Percentiles rank a stretch among this genome's conserved stretches.
phyloP scores from a whole-genome alignment of 2,329 filamentous ascomycete species.

The Metarhizium rileyi region DNA sequence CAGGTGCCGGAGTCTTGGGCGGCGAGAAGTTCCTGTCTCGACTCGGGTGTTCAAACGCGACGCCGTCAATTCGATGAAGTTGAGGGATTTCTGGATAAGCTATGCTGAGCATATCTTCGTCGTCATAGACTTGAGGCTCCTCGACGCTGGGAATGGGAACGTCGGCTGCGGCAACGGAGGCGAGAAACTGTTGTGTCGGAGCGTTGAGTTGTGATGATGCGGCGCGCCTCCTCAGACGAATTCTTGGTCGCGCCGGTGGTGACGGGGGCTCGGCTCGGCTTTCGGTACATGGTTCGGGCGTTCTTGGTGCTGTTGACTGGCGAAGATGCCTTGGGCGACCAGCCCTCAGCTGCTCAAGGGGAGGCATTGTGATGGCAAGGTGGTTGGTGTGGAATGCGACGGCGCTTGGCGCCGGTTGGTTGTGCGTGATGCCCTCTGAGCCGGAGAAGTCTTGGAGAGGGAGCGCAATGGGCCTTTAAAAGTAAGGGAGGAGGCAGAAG shows the following conservation, averaged over 20 bases:
- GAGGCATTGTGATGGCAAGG: constrained; percentile 28
- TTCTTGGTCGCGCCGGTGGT: constrained; percentile 41
- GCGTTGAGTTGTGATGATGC: constrained; percentile 39
- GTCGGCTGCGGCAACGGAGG: constrained; percentile 55
- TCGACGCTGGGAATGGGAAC: constrained; percentile 57
- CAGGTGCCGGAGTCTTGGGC: constrained; percentile 50
- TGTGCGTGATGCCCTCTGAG: not conserved
- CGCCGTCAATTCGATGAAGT: constrained; percentile 23
- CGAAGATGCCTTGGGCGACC: constrained; percentile 35
- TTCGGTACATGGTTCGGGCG: constrained; percentile 39
- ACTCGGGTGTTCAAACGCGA: constrained; percentile 20
- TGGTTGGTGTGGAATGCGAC: constrained; percentile 14
- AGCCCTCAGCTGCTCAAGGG: constrained; percentile 34
- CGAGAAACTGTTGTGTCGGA: constrained; percentile 57
- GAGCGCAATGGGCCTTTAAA: constrained; percentile 10
- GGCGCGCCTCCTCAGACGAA: constrained; percentile 46
- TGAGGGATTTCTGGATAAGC: constrained; percentile 23
- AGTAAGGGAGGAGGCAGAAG: not conserved
- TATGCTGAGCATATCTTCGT: constrained; percentile 31
- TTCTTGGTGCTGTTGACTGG: constrained; percentile 32
- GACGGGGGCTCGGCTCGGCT: constrained; percentile 32
- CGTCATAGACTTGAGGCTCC: constrained; percentile 36
- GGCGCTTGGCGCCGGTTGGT: not conserved
- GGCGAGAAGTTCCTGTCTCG: constrained; percentile 37
- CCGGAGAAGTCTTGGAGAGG: constrained; percentile 6